A percentile compares a stretch with the other conserved stretches of the same genome.
Evolutionary conservation across 1,284 basidiomycete species (phyloP).

Genomic region (Rhodotorula sp.): DNA sequence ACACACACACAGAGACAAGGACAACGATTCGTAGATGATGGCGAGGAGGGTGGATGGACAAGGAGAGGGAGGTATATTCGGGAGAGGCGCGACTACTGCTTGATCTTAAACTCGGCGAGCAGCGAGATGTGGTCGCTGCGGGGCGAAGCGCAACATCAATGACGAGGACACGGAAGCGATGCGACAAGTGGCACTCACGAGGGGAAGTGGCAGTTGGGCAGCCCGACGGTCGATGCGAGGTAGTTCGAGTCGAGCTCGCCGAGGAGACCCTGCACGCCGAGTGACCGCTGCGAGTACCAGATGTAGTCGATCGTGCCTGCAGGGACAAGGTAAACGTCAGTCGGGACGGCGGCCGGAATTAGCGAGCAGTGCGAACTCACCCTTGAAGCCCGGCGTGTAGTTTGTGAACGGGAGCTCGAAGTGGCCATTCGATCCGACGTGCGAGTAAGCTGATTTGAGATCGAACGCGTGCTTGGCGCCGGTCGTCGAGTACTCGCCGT

Average conservation of each 20-base stretch:
- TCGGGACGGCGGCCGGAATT: neutral
- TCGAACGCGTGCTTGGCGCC: slow-evolving; percentile 77
- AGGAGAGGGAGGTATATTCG: too few species aligned
- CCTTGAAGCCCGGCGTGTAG: slow-evolving; percentile 62
- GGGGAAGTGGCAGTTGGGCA: slow-evolving; percentile 28
- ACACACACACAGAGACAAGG: neutral
- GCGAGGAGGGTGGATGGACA: neutral
- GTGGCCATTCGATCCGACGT: slow-evolving; percentile 43
- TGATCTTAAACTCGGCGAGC: slow-evolving; percentile 52
- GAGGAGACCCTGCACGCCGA: slow-evolving; percentile 81
- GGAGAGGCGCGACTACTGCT: slow-evolving; percentile 21
- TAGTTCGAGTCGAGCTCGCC: slow-evolving; percentile 85
- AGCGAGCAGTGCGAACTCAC: neutral
- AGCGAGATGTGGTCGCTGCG: slow-evolving; percentile 52
- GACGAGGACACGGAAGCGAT: slow-evolving; percentile 58
- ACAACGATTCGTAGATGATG: neutral
- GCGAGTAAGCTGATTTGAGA: slow-evolving; percentile 79
- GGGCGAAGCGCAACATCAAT: slow-evolving; percentile 6
- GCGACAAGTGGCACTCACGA: slow-evolving; percentile 24
- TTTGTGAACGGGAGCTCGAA: slow-evolving; percentile 73
- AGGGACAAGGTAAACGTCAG: too few species aligned
- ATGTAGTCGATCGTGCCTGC: slow-evolving; percentile 79
- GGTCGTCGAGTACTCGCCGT: slow-evolving; percentile 88
- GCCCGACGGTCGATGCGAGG: slow-evolving; percentile 87
- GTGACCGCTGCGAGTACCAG: slow-evolving; percentile 78